These are phyloP conservation scores for Linderniella brevidens DNA, from an alignment of 257 asterid species.

Conservation along the genomic window DNA sequence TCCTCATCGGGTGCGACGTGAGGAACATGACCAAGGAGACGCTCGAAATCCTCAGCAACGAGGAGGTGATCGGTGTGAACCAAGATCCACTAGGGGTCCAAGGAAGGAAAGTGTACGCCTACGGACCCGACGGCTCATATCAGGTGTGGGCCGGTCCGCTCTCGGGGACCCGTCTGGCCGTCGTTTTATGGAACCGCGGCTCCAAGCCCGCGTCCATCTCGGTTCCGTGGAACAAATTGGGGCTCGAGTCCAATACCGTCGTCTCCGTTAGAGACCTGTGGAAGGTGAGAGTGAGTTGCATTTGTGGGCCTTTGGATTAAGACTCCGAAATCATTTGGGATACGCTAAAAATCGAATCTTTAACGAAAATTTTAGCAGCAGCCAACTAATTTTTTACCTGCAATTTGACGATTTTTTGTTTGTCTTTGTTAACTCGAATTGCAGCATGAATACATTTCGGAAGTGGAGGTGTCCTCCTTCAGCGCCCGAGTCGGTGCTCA, in stretches of 20 bases:
- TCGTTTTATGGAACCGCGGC: conserved; percentile 78
- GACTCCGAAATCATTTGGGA: neutral
- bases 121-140: conserved; percentile 38
- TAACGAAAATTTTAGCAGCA: neutral
- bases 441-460: conserved; percentile 60
- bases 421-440: neutral
- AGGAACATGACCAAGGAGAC: conserved; percentile 68
- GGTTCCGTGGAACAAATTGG: conserved; percentile 50
- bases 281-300: conserved; percentile 34
- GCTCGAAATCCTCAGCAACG: conserved; percentile 50
- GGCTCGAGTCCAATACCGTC: conserved; percentile 49
- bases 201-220: conserved; percentile 35
- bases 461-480: conserved; percentile 30
- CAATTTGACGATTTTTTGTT: no score
- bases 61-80: conserved; percentile 72
- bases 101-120: conserved; percentile 58
- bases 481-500: conserved; percentile 48
- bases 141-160: conserved; percentile 98
- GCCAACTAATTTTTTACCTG: no score
- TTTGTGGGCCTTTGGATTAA: neutral
- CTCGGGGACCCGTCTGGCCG: conserved; percentile 56
- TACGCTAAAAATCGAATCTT: neutral
- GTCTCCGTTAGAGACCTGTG: conserved; percentile 76
- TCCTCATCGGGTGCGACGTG: conserved; percentile 83
- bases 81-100: conserved; percentile 91